Conservation (phyloP, 345 rosid genomes). For the Gossypium arboreum region DNA sequence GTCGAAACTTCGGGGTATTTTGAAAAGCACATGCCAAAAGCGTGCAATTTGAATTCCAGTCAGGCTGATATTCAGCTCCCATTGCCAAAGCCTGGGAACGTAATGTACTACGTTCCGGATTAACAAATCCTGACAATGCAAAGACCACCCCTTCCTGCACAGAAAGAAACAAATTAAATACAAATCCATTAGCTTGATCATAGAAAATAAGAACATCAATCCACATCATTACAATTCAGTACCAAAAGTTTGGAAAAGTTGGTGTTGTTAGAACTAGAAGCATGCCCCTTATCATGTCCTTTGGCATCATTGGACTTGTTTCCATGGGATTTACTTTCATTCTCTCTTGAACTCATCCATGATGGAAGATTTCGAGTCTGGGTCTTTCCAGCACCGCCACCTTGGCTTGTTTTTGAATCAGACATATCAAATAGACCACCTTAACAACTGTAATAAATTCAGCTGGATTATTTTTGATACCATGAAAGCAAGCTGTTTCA, state of each 20-base stretch:
- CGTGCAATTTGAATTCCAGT: conserved; percentile 78
- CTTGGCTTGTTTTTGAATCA: conserved; percentile 27
- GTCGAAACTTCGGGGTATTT: conserved; percentile 89
- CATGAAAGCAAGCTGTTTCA: conserved; percentile 4
- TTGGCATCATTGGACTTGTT: conserved; percentile 30
- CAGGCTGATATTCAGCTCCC: conserved; percentile 81
- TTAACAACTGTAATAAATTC: background rate
- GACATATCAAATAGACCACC: conserved; percentile 28
- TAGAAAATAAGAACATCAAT: conserved; percentile 1
- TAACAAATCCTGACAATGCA: conserved; percentile 81
- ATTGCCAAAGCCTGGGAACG: conserved; percentile 79
- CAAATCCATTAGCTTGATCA: conserved; percentile 13
- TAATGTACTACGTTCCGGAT: conserved; percentile 74
- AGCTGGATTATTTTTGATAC: background rate
- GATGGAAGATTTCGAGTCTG: conserved; percentile 71
- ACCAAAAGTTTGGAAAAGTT: conserved; percentile 65
- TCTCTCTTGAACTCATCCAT: conserved; percentile 64
- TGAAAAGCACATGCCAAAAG: conserved; percentile 80
- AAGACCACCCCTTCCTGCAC: conserved; percentile 84
- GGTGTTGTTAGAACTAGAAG: conserved; percentile 16
- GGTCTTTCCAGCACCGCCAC: conserved; percentile 26
- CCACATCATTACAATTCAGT: conserved; percentile 13
- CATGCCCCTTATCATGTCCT: conserved; percentile 14
- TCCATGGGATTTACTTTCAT: conserved; percentile 19
- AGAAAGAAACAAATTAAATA: conserved; percentile 19